Evolutionary conservation across 139 green algal genomes (phyloP), one percentile per base, ranked within the genome.

Genomic region (Edaphochlamys debaryana): DNA sequence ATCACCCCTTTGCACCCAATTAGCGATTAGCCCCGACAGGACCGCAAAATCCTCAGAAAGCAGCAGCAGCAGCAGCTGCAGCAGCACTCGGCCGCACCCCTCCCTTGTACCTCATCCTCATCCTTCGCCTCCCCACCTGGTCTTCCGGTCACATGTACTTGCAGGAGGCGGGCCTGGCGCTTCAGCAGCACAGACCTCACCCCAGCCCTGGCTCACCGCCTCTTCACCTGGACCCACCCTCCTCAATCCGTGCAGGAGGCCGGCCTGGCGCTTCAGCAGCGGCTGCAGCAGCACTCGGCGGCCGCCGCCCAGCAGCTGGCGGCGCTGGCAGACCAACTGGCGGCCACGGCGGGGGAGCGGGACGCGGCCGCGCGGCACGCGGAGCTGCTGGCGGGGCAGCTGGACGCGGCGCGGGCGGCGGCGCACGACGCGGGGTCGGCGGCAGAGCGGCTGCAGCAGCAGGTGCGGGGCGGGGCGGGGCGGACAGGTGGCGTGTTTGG

Each of bases 281-380:
- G 66, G 42, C 19, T 82, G 20, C 76, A 82, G 32, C 62, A 73
- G 32, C 41, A 73, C 22, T 32, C 19, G 2, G n/a, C 40, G 15
- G 29, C 40, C 9, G 34, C 58, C 23, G 73, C 38, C 7, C 60
- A 62, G 60, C 74, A 71, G 62, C 32, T 40, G 4, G 63, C 62
- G 6, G 23, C 37, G 2, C n/a, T 66, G 45, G 63, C 32, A 0
- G 34, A 29, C 3, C 76, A 73, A 32, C 3, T 73, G n/a, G 32
- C n/a, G 9, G n/a, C 76, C 13, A 3, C 38, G n/a, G n/a, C 27
- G 45, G 76, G 32, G n/a, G 76, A 82, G n/a, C 76, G 76, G 2
- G 76, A 82, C 45, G 76, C 76, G 37, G 76, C 63, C 1, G 41
- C 36, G 32, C 62, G 32, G 1, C 76, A 38, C 38, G 62, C 42